These are phyloP conservation scores for Aspergillus homomorphus DNA, from an alignment of 495 filamentous ascomycete species.

Conservation along the genomic window DNA sequence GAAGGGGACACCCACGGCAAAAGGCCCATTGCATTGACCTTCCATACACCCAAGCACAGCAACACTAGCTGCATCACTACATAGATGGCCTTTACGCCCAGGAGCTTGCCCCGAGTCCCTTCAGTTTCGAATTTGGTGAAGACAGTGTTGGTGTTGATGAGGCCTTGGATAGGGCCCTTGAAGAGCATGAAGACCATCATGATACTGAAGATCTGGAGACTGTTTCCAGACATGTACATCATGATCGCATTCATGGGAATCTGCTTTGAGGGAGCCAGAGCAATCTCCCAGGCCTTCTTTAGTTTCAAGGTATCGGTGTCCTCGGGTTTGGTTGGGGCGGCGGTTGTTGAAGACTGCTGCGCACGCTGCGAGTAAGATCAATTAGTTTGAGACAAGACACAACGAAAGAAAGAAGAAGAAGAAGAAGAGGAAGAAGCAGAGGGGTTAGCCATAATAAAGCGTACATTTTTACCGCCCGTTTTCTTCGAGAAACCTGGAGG, in stretches of 20 bases:
- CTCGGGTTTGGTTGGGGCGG: conserved; percentile 45
- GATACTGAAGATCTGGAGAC: conserved; percentile 97
- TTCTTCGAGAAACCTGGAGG: conserved; percentile 77
- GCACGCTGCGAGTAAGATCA: conserved; percentile 32
- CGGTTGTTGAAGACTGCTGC: conserved; percentile 28
- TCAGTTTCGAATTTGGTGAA: conserved; percentile 89
- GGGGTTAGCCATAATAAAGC: neutral
- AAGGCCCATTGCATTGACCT: conserved; percentile 94
- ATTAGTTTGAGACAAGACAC: conserved; percentile 12
- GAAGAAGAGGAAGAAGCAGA: neutral
- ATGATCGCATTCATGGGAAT: conserved; percentile 98
- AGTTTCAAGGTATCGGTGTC: conserved; percentile 94
- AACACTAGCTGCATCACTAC: conserved; percentile 80
- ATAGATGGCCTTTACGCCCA: conserved; percentile 81
- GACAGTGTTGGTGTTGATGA: conserved; percentile 71
- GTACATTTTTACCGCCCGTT: conserved; percentile 38
- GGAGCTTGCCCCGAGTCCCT: conserved; percentile 64
- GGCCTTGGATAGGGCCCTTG: conserved; percentile 87
- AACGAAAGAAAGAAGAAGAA: too few relatives aligned
- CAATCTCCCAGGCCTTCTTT: conserved; percentile 99
- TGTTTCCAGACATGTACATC: conserved; percentile 99
- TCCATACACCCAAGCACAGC: conserved; percentile 87
- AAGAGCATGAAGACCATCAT: conserved; percentile 99
- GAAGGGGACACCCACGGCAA: conserved; percentile 66
- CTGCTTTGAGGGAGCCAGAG: conserved; percentile 88